Conservation (phyloP, 1,139 yeast species). For the Kluyveromyces sp. region DNA sequence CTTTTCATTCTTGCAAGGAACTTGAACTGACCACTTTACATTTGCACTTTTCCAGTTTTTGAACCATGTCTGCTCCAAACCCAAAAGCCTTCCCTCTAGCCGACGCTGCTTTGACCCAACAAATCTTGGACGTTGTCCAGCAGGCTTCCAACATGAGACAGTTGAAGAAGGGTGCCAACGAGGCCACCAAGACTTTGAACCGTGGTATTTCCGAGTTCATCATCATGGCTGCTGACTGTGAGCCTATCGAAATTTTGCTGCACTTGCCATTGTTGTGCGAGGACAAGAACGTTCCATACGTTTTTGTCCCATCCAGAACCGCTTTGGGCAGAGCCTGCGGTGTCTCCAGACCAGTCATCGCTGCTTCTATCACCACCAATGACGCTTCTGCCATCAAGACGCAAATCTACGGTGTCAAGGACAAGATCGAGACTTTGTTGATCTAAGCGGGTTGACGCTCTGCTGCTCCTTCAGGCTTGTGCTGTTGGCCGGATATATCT, state of each 20-base stretch:
- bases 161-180: constrained; percentile 98
- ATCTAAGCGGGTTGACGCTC: constrained; percentile 43
- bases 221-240: constrained; percentile 99
- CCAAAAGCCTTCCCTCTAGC: constrained; percentile 99
- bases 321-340: constrained; percentile 99
- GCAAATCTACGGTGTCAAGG: constrained; percentile 96
- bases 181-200: constrained; percentile 98
- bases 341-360: constrained; percentile 98
- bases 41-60: constrained; percentile 4
- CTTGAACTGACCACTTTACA: constrained; percentile 31
- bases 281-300: constrained; percentile 99
- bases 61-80: constrained; percentile 65
- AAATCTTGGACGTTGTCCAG: constrained; percentile 95
- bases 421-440: constrained; percentile 95
- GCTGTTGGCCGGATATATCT: too few species aligned
- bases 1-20: constrained; percentile 51
- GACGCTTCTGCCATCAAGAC: constrained; percentile 96
- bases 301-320: constrained; percentile 95
- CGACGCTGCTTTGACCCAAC: constrained; percentile 90
- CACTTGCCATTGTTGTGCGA: constrained; percentile 97
- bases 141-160: constrained; percentile 98
- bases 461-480: too few species aligned
- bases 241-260: constrained; percentile 96
- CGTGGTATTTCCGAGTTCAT: constrained; percentile 99
- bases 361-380: constrained; percentile 97